Evolutionary conservation across 495 filamentous ascomycete species (phyloP).

Genomic region (Thermochaetoides thermophila): DNA sequence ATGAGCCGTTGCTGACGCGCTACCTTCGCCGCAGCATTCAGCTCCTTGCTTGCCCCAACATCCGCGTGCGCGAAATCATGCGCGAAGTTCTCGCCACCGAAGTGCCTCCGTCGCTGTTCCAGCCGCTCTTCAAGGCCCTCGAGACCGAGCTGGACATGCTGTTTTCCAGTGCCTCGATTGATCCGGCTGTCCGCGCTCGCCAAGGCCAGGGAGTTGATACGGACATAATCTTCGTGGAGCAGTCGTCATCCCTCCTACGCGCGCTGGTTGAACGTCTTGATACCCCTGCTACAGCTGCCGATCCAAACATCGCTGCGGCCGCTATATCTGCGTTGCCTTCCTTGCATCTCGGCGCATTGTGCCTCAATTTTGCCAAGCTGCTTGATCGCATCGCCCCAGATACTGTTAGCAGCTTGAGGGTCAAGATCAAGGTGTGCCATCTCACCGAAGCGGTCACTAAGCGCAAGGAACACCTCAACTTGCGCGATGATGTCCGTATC

Average conservation of each 20-base stretch:
- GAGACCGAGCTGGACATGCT: slow-evolving; percentile 45
- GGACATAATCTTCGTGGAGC: slow-evolving; percentile 48
- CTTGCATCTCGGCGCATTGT: slow-evolving; percentile 43
- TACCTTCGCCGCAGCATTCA: slow-evolving; percentile 48
- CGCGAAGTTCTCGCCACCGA: slow-evolving; percentile 46
- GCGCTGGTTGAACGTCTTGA: slow-evolving; percentile 46
- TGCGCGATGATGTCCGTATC: slow-evolving; percentile 49
- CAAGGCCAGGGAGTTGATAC: slow-evolving; percentile 44
- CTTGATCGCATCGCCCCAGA: slow-evolving; percentile 38
- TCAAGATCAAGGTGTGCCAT: slow-evolving; percentile 53
- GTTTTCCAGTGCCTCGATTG: slow-evolving; percentile 37
- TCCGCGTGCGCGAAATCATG: slow-evolving; percentile 46
- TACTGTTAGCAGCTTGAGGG: slow-evolving; percentile 35
- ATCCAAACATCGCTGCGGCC: no score
- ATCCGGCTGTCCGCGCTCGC: slow-evolving; percentile 30
- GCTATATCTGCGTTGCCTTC: slow-evolving; percentile 42
- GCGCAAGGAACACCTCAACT: slow-evolving; percentile 50
- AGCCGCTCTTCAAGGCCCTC: slow-evolving; percentile 43
- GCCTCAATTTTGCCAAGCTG: slow-evolving; percentile 46
- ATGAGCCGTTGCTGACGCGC: slow-evolving; percentile 40
- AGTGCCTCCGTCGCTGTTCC: slow-evolving; percentile 41
- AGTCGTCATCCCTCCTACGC: slow-evolving; percentile 45
- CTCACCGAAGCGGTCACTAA: slow-evolving; percentile 46
- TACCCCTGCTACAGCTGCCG: slow-evolving; percentile 39
- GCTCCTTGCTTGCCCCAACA: slow-evolving; percentile 44